phyloP scores from a whole-genome alignment of 2,329 filamentous ascomycete genomes.

The Trichothecium roseum region DNA sequence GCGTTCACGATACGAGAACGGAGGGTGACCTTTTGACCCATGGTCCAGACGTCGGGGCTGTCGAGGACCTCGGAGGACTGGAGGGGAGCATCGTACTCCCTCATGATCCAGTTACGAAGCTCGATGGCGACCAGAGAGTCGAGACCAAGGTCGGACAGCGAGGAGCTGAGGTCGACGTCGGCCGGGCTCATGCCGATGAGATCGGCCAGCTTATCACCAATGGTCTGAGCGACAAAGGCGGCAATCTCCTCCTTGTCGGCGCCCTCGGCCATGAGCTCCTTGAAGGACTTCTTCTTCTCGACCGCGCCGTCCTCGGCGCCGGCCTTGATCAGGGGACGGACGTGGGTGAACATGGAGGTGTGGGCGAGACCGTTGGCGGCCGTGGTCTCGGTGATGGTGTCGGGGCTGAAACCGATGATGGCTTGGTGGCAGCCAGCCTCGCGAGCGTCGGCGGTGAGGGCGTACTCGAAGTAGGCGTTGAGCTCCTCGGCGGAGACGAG shows the following conservation, averaged over 20 bases:
- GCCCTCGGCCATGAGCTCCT: conserved; percentile 1
- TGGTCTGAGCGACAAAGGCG: conserved; percentile 1
- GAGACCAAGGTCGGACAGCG: conserved; percentile 4
- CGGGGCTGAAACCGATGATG: conserved; percentile 1
- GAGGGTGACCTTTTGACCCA: background rate
- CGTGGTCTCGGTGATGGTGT: background rate
- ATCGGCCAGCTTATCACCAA: conserved; percentile 2
- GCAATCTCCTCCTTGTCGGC: conserved; percentile 2
- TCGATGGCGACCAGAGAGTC: conserved; percentile 7
- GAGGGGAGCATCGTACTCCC: conserved; percentile 1
- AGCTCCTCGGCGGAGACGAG: conserved; percentile 1
- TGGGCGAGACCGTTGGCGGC: conserved; percentile 2
- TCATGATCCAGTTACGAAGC: conserved; percentile 7
- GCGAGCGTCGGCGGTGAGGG: conserved; percentile 1
- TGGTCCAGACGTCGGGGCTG: conserved; percentile 4
- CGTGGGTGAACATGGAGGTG: conserved; percentile 2
- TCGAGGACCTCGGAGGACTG: conserved; percentile 2
- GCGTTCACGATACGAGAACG: background rate
- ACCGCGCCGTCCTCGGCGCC: background rate
- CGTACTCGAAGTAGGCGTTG: conserved; percentile 2
- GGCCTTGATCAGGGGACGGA: background rate
- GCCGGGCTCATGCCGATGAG: background rate
- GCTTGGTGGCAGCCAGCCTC: conserved; percentile 1
- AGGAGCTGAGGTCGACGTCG: background rate
- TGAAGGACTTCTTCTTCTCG: conserved; percentile 1